A percentile compares a stretch with the other conserved stretches of the same genome.
Evolutionary conservation across 169 alveolate genomes (phyloP).

Genomic region (Perkinsus olseni): DNA sequence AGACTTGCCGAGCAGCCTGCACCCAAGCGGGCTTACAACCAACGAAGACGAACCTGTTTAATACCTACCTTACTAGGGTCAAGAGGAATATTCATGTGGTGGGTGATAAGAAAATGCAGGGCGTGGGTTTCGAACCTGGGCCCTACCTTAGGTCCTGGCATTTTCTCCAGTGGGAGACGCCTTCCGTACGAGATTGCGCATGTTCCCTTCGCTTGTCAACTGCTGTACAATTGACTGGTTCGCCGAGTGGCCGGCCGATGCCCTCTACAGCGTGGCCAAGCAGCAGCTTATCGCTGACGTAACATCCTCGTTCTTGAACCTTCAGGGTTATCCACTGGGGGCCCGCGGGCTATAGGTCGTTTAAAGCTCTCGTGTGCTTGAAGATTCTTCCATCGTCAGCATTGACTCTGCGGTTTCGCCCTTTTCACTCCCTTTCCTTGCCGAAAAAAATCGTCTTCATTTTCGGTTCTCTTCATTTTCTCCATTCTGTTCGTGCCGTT

Average conservation of each 20-base stretch:
- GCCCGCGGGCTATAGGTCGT: too few relatives aligned
- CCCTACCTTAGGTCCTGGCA: conserved; percentile 58
- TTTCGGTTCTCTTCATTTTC: not conserved
- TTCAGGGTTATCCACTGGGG: too few relatives aligned
- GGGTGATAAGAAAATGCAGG: not conserved
- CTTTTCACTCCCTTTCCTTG: too few relatives aligned
- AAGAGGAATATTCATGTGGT: conserved; percentile 72
- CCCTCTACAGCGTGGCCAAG: conserved; percentile 76
- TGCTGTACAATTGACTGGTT: conserved; percentile 89
- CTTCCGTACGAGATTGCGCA: conserved; percentile 75
- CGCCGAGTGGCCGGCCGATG: conserved; percentile 90
- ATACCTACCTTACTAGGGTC: conserved; percentile 71
- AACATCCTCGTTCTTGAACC: conserved; percentile 35
- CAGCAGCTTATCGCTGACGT: conserved; percentile 68
- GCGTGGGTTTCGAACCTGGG: not conserved
- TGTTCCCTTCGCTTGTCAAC: conserved; percentile 88
- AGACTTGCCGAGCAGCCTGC: conserved; percentile 32
- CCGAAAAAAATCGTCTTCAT: too few relatives aligned
- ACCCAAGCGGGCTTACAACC: conserved; percentile 68
- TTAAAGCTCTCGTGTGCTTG: too few relatives aligned
- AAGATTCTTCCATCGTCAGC: conserved; percentile 5
- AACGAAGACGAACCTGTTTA: conserved; percentile 81
- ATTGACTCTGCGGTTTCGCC: conserved; percentile 18
- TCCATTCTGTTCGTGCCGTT: too few relatives aligned
- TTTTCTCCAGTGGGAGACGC: conserved; percentile 81